Conservation (phyloP, 768 basidiomycete genomes). For the Phanerochaete carnosa region DNA sequence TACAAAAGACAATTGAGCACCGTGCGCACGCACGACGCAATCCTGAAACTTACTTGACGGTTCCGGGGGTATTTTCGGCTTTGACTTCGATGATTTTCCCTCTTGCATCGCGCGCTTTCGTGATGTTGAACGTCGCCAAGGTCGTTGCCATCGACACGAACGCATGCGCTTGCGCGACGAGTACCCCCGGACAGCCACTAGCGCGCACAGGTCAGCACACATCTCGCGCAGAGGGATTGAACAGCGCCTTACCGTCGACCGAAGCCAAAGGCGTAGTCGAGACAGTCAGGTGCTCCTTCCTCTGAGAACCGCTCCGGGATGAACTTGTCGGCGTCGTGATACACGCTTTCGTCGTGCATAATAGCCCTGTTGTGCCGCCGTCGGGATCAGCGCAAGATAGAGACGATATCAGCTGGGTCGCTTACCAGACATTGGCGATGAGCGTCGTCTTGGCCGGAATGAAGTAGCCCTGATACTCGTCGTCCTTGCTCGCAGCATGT, state of each 20-base stretch:
- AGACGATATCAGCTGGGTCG: too few species aligned
- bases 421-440: constrained; percentile 5
- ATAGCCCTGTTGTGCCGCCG: constrained; percentile 11
- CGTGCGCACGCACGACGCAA: too few species aligned
- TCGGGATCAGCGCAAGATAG: neutral
- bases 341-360: constrained; percentile 7
- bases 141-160: constrained; percentile 15
- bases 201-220: neutral
- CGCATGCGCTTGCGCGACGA: constrained; percentile 15
- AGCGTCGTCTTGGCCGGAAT: constrained; percentile 11
- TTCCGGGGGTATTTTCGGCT: neutral
- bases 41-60: neutral
- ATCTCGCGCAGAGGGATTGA: too few species aligned
- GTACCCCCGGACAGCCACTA: constrained; percentile 19
- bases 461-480: constrained; percentile 9
- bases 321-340: neutral
- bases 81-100: neutral
- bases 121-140: constrained; percentile 23
- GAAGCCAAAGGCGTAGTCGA: constrained; percentile 1
- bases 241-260: neutral
- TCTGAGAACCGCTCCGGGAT: neutral
- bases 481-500: constrained; percentile 9
- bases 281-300: neutral
- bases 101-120: constrained; percentile 15
- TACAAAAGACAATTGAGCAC: neutral